Evolutionary conservation across 495 filamentous ascomycete species (phyloP), one percentile per base, ranked within the genome.

Genomic region (Aspergillus taichungensis): DNA sequence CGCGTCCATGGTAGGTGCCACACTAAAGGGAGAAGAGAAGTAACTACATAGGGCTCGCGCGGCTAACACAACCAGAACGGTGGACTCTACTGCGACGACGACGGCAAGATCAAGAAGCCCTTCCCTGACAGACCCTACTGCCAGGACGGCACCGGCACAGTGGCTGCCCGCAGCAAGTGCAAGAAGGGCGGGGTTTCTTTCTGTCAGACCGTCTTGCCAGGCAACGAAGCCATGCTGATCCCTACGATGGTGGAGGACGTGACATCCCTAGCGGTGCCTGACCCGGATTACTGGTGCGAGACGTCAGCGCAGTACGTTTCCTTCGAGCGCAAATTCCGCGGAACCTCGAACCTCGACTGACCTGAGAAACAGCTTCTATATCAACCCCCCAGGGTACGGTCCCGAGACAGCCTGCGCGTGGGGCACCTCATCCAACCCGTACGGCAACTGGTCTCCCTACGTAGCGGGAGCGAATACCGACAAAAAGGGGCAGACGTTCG

Each of bases 201-300:
- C 61, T 92, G 87, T 57, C 87, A 92, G 57, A 92, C 86, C 3
- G 85, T 88, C 32, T 62, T 89, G 42, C 87, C 86, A 9, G 87
- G 87, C n/a, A 86, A 88, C 57, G 87, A 92, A 66, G 82, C 84
- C 43, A 92, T 92, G 87, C 67, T 89, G 50, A 92, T 90, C 57
- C 84, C 85, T 9, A 89, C 83, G 28, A 57, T 79, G 52, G 80
- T 90, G 30, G 49, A 68, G 29, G 55, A 60, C 13, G 49, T 64
- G 10, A 63, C 67, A 7, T 76, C 73, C 33, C 64, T 92, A 32
- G 85, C 87, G 42, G 84, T 90, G 36, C 86, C 87, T 3, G 83
- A 75, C 37, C 61, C 70, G 18, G 69, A 63, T 43, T 90, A 90
- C 61, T 92, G 85, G 85, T 78, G 70, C 47, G 53, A 60, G 29